Percentiles rank a stretch among this genome's conserved stretches.
Evolutionary conservation across 2,329 filamentous ascomycete genomes (phyloP).

Genomic region (Sporothrix pallida): DNA sequence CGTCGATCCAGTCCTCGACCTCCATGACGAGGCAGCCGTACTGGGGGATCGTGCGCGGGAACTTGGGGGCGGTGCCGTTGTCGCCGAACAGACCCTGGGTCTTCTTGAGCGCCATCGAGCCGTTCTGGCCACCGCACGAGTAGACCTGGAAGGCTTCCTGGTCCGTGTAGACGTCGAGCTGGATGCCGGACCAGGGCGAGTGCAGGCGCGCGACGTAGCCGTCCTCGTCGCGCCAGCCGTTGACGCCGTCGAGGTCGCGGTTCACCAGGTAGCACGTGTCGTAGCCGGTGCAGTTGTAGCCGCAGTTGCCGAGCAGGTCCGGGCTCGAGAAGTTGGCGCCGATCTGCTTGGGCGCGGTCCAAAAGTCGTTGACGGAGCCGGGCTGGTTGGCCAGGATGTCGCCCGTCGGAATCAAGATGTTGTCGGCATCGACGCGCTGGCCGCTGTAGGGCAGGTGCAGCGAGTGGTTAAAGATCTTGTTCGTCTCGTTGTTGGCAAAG

Average conservation of each 20-base stretch:
- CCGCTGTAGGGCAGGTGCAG: constrained; percentile 75
- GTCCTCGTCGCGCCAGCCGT: constrained; percentile 65
- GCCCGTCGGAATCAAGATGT: constrained; percentile 76
- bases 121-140: constrained; percentile 78
- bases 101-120: constrained; percentile 69
- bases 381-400: constrained; percentile 72
- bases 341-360: constrained; percentile 79
- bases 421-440: constrained; percentile 70
- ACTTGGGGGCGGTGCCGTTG: constrained; percentile 44
- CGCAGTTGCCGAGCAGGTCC: constrained; percentile 75
- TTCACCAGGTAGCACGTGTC: constrained; percentile 74
- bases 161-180: constrained; percentile 79
- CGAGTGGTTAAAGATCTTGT: constrained; percentile 70
- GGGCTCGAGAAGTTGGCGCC: constrained; percentile 68
- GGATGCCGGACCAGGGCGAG: constrained; percentile 80
- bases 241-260: constrained; percentile 61
- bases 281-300: constrained; percentile 81
- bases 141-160: constrained; percentile 91
- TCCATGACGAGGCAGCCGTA: constrained; percentile 91
- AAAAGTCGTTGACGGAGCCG: constrained; percentile 79
- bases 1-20: constrained; percentile 92
- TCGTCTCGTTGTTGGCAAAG: constrained; percentile 74
- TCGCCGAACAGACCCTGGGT: constrained; percentile 69
- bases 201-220: constrained; percentile 70
- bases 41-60: constrained; percentile 69